Evolutionary conservation across 768 basidiomycete genomes (phyloP), one percentile per base, ranked within the genome.

Genomic region (Lanmaoa pseudosensibilis): DNA sequence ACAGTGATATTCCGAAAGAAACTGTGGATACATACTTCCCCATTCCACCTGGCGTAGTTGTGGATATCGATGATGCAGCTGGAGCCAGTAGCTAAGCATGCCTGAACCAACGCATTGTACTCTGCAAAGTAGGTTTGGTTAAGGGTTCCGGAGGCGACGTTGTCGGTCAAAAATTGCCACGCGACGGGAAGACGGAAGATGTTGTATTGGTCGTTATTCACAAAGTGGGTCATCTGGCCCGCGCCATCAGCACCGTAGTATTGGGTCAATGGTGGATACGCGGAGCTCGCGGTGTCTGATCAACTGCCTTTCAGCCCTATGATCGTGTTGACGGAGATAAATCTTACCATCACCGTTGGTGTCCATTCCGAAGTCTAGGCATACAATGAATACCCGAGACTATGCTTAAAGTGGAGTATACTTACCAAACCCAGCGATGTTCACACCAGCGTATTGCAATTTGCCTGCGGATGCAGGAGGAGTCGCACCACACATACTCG

Each of bases 181-280:
- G 76, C 76, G 9, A 83, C 79, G 3, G 83, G 83, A 32, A 84
- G 75, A 44, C 84, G 81, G 75, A 84, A 82, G 16, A 74, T 74
- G 58, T 82, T 82, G 73, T 75, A 81, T 5, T 74, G 75, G 61
- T 83, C 81, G 57, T 81, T 72, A 0, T 75, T 71, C 41, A 78
- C 77, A 56, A 85, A 85, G 62, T 86, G 83, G 34, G 73, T 63
- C 80, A 85, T 84, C 63, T 85, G 84, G 9, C 80, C 80, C 1
- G 41, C 15, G 1, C 61, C 61, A 27, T 63, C 48, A 12, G 37
- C 23, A 41, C 60, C 60, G 5, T 54, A 2, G 40, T 59, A 59
- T 8, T 54, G 34, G 3, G 49, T 37, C 30, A 60, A 44, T 5
- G 59, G 57, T 1, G 59, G 59, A n/a, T 47, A 50, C 21, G 49